Evolutionary conservation across 164 flowering plant genomes (phyloP).

Genomic region (Platanus orientalis): DNA sequence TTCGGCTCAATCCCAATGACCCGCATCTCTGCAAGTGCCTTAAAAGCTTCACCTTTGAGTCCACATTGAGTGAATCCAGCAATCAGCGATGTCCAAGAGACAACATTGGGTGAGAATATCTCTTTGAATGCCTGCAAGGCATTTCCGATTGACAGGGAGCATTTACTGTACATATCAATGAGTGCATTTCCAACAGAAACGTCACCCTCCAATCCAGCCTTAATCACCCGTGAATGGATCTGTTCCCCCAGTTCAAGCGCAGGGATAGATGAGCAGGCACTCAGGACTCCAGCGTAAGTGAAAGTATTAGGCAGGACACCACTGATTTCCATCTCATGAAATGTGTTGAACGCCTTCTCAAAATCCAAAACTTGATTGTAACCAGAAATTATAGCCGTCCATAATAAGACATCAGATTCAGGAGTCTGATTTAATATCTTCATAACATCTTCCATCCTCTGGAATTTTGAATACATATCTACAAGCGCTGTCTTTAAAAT

Average conservation of each 20-base stretch:
- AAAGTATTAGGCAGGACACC: conserved; percentile 40
- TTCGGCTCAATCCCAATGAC: conserved; percentile 40
- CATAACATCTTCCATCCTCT: conserved; percentile 39
- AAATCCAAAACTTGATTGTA: conserved; percentile 25
- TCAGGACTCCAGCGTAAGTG: conserved; percentile 41
- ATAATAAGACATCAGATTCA: conserved; percentile 40
- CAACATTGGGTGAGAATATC: conserved; percentile 40
- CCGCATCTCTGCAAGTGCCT: conserved; percentile 35
- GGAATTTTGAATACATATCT: conserved; percentile 44
- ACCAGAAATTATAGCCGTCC: conserved; percentile 53
- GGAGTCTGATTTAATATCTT: conserved; percentile 35
- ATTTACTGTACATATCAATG: conserved; percentile 51
- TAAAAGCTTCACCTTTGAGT: conserved; percentile 28
- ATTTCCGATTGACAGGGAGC: conserved; percentile 27
- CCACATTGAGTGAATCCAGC: conserved; percentile 44
- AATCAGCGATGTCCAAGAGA: conserved; percentile 62
- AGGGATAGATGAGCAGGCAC: conserved; percentile 30
- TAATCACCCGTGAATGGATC: conserved; percentile 42
- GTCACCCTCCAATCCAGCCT: conserved; percentile 40
- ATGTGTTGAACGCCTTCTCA: conserved; percentile 33
- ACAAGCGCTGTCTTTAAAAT: conserved; percentile 52
- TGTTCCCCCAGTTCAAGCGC: conserved; percentile 40
- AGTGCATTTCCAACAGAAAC: conserved; percentile 53
- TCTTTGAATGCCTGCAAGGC: conserved; percentile 34
- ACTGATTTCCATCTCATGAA: conserved; percentile 33